Conservation (phyloP, 2,329 filamentous ascomycete genomes). For the Neocucurbitaria cava region DNA sequence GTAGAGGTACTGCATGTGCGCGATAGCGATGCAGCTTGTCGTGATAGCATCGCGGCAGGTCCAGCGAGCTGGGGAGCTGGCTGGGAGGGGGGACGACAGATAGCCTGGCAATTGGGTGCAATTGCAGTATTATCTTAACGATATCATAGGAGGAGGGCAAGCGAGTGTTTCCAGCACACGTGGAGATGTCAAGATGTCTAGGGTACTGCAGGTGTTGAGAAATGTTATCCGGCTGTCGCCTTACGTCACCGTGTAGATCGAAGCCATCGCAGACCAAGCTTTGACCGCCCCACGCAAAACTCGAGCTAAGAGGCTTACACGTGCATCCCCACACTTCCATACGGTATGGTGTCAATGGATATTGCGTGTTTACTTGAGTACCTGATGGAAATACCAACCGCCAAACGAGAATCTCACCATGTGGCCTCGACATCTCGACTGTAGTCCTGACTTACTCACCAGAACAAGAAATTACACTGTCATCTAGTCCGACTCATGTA, state of each 20-base stretch:
- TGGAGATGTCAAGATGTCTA: neutral
- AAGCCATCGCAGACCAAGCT: slow-evolving; percentile 20
- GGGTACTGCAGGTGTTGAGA: slow-evolving; percentile 4
- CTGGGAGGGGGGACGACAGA: neutral
- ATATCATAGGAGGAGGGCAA: slow-evolving; percentile 4
- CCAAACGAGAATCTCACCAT: neutral
- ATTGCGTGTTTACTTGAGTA: neutral
- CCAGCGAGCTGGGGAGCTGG: slow-evolving; percentile 5
- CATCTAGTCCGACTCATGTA: neutral
- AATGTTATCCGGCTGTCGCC: slow-evolving; percentile 25
- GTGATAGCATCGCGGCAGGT: slow-evolving; percentile 35
- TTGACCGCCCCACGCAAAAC: slow-evolving; percentile 3
- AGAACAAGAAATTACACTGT: neutral
- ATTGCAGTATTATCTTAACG: slow-evolving; percentile 3
- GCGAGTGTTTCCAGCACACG: neutral
- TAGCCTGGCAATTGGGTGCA: slow-evolving; percentile 14
- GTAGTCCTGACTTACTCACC: neutral
- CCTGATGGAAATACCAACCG: too few species aligned
- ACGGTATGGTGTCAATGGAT: slow-evolving; percentile 19
- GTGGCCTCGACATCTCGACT: neutral
- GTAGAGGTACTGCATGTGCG: slow-evolving; percentile 30
- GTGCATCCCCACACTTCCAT: slow-evolving; percentile 19
- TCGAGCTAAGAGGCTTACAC: slow-evolving; percentile 14
- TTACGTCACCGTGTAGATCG: slow-evolving; percentile 20
- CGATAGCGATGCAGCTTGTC: slow-evolving; percentile 39